phyloP scores from a whole-genome alignment of 345 rosid genomes.

The Noccaea bulbosa region DNA sequence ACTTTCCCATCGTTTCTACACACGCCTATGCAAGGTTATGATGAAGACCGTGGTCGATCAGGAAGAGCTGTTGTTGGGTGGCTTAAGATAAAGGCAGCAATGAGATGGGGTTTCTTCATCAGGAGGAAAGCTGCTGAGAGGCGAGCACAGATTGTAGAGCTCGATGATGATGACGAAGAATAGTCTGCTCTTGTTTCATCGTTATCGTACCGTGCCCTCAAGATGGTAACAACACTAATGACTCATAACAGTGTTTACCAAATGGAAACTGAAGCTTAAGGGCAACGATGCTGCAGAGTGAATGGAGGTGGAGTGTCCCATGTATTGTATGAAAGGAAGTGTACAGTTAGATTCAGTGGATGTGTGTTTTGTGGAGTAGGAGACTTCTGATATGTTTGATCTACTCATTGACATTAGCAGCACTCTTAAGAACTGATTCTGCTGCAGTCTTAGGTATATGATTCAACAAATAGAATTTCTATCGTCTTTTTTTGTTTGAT shows the following conservation, averaged over 20 bases:
- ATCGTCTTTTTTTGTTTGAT: background rate
- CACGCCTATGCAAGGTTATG: slow-evolving; percentile 77
- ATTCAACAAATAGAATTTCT: slow-evolving; percentile 24
- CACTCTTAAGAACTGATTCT: slow-evolving; percentile 36
- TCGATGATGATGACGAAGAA: slow-evolving; percentile 64
- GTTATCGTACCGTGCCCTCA: background rate
- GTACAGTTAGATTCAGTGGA: slow-evolving; percentile 31
- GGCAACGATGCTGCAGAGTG: slow-evolving; percentile 7
- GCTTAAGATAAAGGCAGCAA: slow-evolving; percentile 98
- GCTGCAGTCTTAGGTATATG: slow-evolving; percentile 27
- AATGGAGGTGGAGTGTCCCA: slow-evolving; percentile 12
- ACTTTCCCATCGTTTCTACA: slow-evolving; percentile 57
- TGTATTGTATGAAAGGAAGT: slow-evolving; percentile 24
- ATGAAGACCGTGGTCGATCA: slow-evolving; percentile 75
- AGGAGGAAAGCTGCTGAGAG: slow-evolving; percentile 97
- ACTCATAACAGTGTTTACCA: slow-evolving; percentile 21
- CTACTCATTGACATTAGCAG: slow-evolving; percentile 1
- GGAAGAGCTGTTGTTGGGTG: slow-evolving; percentile 95
- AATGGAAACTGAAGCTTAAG: slow-evolving; percentile 8
- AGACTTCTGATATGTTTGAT: slow-evolving; percentile 32
- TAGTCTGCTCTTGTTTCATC: slow-evolving; percentile 36
- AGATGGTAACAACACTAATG: slow-evolving; percentile 27
- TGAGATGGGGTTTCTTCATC: slow-evolving; percentile 98
- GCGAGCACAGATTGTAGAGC: slow-evolving; percentile 87
- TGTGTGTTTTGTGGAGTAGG: slow-evolving; percentile 25